Conservation (phyloP, 148 eudicot genomes). For the Camellia sinensis region DNA sequence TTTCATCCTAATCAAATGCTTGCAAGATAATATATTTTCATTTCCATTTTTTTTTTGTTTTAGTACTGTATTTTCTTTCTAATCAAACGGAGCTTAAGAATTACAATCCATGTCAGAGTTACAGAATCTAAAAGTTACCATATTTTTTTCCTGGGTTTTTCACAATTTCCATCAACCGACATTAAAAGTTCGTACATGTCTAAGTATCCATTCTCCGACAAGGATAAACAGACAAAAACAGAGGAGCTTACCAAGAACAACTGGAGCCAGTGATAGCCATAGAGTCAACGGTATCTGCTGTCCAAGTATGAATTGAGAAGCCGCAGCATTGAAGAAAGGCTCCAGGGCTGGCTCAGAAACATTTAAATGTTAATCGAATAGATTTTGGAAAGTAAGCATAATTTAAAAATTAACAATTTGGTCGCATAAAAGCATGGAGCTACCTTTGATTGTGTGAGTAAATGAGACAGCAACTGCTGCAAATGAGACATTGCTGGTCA, state of each 20-base stretch:
- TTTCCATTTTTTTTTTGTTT: too few species aligned
- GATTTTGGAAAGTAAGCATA: neutral
- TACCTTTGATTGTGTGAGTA: constrained; percentile 90
- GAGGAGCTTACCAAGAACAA: constrained; percentile 66
- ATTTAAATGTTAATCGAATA: neutral
- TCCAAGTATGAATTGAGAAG: constrained; percentile 94
- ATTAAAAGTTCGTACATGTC: neutral
- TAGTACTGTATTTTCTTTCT: too few species aligned
- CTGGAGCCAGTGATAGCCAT: constrained; percentile 94
- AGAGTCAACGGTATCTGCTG: constrained; percentile 71
- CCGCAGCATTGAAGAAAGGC: constrained; percentile 99
- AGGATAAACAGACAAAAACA: neutral
- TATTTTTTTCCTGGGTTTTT: too few species aligned
- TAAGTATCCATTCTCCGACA: neutral
- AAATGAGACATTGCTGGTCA: constrained; percentile 95
- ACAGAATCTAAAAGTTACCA: neutral
- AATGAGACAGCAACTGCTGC: constrained; percentile 99
- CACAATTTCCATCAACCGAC: neutral
- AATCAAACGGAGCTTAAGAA: too few species aligned
- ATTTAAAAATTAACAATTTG: neutral
- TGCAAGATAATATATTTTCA: too few species aligned
- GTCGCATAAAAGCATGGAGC: neutral
- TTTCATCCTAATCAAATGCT: too few species aligned
- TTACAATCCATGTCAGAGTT: neutral
- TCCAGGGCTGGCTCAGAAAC: constrained; percentile 63